Evolutionary conservation across 495 filamentous ascomycete species (phyloP).

Genomic region (Lindgomyces ingoldianus): DNA sequence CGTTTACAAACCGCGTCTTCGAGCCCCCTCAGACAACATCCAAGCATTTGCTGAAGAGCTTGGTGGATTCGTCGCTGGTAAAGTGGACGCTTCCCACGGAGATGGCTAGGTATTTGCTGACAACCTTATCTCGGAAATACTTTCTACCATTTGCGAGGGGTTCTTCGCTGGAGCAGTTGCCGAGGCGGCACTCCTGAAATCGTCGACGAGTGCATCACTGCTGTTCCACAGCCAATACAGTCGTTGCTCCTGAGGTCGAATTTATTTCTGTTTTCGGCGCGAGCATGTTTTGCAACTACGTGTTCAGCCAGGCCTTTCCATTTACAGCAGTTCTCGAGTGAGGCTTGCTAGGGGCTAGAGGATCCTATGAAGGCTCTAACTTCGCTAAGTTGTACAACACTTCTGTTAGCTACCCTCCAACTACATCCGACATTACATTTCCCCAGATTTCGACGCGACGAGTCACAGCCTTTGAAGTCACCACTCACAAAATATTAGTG

Average conservation of each 20-base stretch:
- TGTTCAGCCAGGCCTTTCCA: background rate
- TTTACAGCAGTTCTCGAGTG: background rate
- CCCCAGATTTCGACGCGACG: background rate
- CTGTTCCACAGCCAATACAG: background rate
- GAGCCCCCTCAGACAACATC: background rate
- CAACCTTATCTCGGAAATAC: background rate
- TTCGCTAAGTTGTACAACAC: background rate
- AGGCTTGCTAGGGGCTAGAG: background rate
- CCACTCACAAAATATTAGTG: too few relatives aligned
- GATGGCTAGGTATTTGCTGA: background rate
- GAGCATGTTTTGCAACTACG: background rate
- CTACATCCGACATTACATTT: background rate
- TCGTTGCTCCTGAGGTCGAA: background rate
- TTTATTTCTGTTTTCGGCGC: background rate
- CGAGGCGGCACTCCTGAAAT: background rate
- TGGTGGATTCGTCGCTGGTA: background rate
- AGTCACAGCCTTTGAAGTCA: too few relatives aligned
- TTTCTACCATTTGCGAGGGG: background rate
- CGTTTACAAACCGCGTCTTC: background rate
- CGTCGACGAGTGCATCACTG: background rate
- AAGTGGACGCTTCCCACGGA: background rate
- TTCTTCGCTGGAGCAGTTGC: background rate
- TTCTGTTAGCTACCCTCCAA: background rate
- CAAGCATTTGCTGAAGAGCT: background rate
- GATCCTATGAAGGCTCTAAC: background rate